These are phyloP conservation scores for Dendryphion nanum DNA, from an alignment of 2,329 filamentous ascomycete species.

Conservation along the genomic window DNA sequence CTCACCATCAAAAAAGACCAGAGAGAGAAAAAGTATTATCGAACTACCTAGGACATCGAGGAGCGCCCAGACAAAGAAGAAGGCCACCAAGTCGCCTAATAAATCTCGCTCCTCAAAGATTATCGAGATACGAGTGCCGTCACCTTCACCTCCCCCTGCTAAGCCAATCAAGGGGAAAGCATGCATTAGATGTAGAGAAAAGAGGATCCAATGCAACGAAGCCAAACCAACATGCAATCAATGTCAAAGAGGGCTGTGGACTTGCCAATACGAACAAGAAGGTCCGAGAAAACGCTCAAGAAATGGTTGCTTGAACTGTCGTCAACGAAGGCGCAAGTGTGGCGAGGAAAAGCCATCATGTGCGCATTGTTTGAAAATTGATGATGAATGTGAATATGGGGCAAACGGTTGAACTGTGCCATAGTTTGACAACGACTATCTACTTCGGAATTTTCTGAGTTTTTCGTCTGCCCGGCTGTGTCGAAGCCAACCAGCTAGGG, in stretches of 20 bases:
- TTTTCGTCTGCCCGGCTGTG: no score
- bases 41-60: slow-evolving; percentile 1
- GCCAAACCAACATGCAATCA: slow-evolving; percentile 30
- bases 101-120: neutral
- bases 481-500: no score
- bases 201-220: slow-evolving; percentile 32
- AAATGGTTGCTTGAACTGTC: slow-evolving; percentile 30
- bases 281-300: slow-evolving; percentile 24
- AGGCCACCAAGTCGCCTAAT: slow-evolving; percentile 1
- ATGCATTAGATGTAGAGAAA: slow-evolving; percentile 21
- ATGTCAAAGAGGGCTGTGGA: slow-evolving; percentile 26
- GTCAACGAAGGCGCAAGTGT: slow-evolving; percentile 28
- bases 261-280: slow-evolving; percentile 24
- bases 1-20: no score
- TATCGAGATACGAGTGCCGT: neutral
- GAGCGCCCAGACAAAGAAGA: slow-evolving; percentile 16
- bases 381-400: slow-evolving; percentile 4
- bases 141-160: slow-evolving; percentile 2
- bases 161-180: slow-evolving; percentile 15
- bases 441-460: no score
- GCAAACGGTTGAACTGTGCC: no score
- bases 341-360: slow-evolving; percentile 31
- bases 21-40: no score
- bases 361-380: slow-evolving; percentile 26
- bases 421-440: no score